Conservation (phyloP, 2,329 filamentous ascomycete species). For the Fusarium nanum region DNA sequence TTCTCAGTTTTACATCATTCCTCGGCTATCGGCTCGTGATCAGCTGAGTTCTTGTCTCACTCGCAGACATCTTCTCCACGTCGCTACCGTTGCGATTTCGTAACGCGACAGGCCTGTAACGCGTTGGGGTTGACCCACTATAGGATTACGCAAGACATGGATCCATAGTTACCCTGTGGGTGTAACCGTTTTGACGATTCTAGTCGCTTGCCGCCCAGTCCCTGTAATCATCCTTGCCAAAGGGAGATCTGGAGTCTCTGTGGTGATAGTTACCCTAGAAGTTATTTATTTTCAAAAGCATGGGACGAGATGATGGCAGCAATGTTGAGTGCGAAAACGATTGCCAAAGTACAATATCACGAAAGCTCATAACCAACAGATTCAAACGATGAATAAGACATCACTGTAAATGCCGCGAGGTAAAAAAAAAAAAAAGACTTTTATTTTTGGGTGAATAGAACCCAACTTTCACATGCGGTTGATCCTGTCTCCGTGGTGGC, state of each 20-base stretch:
- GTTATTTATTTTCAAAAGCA: no score
- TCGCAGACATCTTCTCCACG: constrained; percentile 11
- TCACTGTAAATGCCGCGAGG: no score
- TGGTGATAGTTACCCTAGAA: background rate
- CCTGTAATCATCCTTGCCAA: background rate
- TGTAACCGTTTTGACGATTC: background rate
- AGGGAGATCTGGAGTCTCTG: background rate
- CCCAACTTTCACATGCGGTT: accelerated
- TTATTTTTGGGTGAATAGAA: no score
- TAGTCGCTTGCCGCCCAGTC: background rate
- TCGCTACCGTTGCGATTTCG: background rate
- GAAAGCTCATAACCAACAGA: no score
- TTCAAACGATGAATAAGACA: no score
- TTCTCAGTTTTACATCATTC: constrained; percentile 9
- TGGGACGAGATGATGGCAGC: no score
- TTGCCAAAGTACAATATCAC: no score
- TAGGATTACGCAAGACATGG: background rate
- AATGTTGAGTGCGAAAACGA: no score
- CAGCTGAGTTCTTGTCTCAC: constrained; percentile 19
- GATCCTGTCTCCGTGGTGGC: accelerated
- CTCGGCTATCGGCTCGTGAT: constrained; percentile 16
- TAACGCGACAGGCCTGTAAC: constrained; percentile 13
- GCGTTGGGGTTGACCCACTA: background rate
- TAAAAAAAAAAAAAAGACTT: no score
- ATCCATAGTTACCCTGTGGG: background rate